These are phyloP conservation scores for Boletus semigastroideus DNA, from an alignment of 1,284 basidiomycete species.

Conservation along the genomic window DNA sequence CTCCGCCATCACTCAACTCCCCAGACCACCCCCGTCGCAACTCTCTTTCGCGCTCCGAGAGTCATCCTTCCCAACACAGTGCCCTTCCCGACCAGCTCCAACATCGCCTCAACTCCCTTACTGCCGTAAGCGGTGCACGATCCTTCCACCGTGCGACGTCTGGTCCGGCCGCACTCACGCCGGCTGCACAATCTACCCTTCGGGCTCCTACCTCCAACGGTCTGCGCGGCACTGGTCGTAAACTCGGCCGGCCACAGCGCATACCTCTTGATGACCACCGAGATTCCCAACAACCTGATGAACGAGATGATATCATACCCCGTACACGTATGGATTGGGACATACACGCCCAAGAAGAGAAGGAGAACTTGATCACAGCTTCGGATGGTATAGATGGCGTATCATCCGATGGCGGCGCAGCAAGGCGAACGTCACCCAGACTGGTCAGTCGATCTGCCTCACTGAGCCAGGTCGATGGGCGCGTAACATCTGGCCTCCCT, in stretches of 20 bases:
- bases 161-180: slow-evolving; percentile 44
- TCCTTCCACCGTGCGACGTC: slow-evolving; percentile 65
- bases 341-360: slow-evolving; percentile 28
- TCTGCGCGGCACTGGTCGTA: slow-evolving; percentile 36
- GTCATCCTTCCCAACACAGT: slow-evolving; percentile 36
- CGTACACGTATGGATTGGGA: slow-evolving; percentile 33
- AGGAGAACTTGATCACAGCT: slow-evolving; percentile 31
- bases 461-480: slow-evolving; percentile 34
- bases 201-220: slow-evolving; percentile 32
- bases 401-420: slow-evolving; percentile 24
- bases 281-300: slow-evolving; percentile 38
- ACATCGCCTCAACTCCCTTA: slow-evolving; percentile 24
- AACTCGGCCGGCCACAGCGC: slow-evolving; percentile 40
- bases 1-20: slow-evolving; percentile 37
- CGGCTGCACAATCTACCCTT: slow-evolving; percentile 28
- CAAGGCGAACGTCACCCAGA: slow-evolving; percentile 25
- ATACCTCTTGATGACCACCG: slow-evolving; percentile 42
- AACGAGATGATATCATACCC: slow-evolving; percentile 35
- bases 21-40: slow-evolving; percentile 40
- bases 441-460: slow-evolving; percentile 32
- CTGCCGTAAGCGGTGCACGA: slow-evolving; percentile 31
- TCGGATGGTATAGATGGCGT: slow-evolving; percentile 27
- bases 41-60: slow-evolving; percentile 67
- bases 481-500: slow-evolving; percentile 33
- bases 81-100: slow-evolving; percentile 21